These are phyloP conservation scores for Thalassiosira profunda DNA, from an alignment of 108 stramenopile genomes.

Conservation along the genomic window DNA sequence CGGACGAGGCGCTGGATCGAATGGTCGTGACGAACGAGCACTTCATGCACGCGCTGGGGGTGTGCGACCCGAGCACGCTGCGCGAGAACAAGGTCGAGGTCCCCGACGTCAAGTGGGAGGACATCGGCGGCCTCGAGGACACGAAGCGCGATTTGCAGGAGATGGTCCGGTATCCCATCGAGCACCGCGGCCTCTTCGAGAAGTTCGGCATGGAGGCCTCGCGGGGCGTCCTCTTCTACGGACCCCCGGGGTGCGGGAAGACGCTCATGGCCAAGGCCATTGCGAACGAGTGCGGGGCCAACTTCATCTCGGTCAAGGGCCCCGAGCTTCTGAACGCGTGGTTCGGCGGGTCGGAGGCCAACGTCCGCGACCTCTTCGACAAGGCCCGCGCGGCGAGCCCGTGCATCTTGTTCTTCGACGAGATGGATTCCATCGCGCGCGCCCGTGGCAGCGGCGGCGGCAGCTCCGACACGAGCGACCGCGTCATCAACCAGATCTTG, in stretches of 20 bases:
- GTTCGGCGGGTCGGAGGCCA: conserved; percentile 99
- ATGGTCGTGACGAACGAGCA: conserved; percentile 92
- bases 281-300: conserved; percentile 99
- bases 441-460: conserved; percentile 94
- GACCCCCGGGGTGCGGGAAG: conserved; percentile 99
- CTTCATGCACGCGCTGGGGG: conserved; percentile 91
- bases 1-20: conserved; percentile 75
- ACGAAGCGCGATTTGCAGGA: conserved; percentile 99
- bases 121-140: conserved; percentile 99
- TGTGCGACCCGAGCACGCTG: conserved; percentile 91
- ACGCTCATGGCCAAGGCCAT: conserved; percentile 99
- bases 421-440: conserved; percentile 99
- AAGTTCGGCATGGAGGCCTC: conserved; percentile 98
- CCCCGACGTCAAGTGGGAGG: conserved; percentile 98
- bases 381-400: conserved; percentile 99
- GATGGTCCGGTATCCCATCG: conserved; percentile 98
- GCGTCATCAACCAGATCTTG: conserved; percentile 99
- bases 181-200: conserved; percentile 96
- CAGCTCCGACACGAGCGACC: conserved; percentile 97
- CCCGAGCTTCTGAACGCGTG: conserved; percentile 99
- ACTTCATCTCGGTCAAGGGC: conserved; percentile 99
- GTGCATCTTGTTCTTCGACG: conserved; percentile 99
- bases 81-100: conserved; percentile 90
- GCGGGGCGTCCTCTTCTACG: conserved; percentile 98
- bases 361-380: conserved; percentile 98